Evolutionary conservation across 371 early-diverging fungal genomes (phyloP), one percentile per base, ranked within the genome.

Genomic region (Sporodiniella umbellata): DNA sequence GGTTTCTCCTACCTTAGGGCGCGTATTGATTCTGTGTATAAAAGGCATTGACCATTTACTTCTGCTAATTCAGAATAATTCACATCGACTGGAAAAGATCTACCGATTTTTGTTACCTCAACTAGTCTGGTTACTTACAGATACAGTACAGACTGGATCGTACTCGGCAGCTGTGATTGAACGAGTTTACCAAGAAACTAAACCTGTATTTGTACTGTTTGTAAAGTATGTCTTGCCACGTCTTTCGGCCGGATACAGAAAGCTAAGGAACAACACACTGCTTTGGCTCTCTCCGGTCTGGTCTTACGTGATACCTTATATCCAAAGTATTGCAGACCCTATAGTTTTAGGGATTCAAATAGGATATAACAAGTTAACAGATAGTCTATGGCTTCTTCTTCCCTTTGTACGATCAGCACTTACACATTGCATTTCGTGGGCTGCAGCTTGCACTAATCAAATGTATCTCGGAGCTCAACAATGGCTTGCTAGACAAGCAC

Each of bases 401-500:
- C 30, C 35, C 15, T n/a, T 14, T 15, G 10, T 40, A 15, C 40
- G 21, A 18, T 8, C 15, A 40, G 21, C 7, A 5, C 8, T 12
- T 4, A 8, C 21, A n/a, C 40, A 19, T 21, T 40, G 40, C 8
- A 7, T 33, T 4, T 22, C 5, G 35, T 8, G 25, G 0, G 11
- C 22, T 15, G 11, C 22, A 3, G 4, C 15, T 33, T 49, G 22
- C 24, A 22, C 45, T n/a, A 24, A 38, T 31, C 3, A 8, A 1
- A 3, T 38, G 3, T 51, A 56, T 30, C 11, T 10, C 7, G 14
- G 30, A 5, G 8, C 38, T 8, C 48, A 44, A 10, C 8, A 15
- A 14, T 62, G 57, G 57, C 19, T 62, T 5, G 24, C 33, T 14
- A 47, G 28, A 17, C 62, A 62, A 30, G 62, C 62, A 1, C 62